Conservation (phyloP, 2,329 filamentous ascomycete species). For the Huntiella bhutanensis region DNA sequence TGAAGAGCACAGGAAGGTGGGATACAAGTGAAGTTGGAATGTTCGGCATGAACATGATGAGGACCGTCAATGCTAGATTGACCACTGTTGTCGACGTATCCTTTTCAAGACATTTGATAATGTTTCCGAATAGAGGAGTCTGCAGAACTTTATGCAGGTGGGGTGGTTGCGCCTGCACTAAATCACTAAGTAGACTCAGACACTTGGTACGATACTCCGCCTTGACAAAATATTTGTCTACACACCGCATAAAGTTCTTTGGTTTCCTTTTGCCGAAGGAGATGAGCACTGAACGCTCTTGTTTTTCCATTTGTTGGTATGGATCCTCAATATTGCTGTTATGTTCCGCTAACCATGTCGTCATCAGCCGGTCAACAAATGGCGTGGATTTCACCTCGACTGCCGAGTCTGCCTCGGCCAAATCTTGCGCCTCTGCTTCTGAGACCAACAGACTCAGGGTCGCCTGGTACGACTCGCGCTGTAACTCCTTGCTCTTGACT, state of each 20-base stretch:
- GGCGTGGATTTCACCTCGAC: slow-evolving; percentile 23
- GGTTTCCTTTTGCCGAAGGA: slow-evolving; percentile 50
- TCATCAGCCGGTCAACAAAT: slow-evolving; percentile 37
- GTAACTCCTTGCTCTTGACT: slow-evolving; percentile 41
- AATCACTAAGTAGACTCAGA: slow-evolving; percentile 49
- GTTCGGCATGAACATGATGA: slow-evolving; percentile 70
- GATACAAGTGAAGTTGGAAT: slow-evolving; percentile 54
- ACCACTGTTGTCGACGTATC: slow-evolving; percentile 62
- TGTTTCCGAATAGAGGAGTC: slow-evolving; percentile 50
- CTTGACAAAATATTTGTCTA: slow-evolving; percentile 48
- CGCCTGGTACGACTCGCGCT: slow-evolving; percentile 45
- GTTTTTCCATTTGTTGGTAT: slow-evolving; percentile 25
- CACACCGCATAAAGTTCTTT: slow-evolving; percentile 43
- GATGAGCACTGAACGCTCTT: slow-evolving; percentile 32
- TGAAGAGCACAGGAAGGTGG: slow-evolving; percentile 55
- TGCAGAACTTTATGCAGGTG: slow-evolving; percentile 57
- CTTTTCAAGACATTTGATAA: slow-evolving; percentile 55
- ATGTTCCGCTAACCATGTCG: slow-evolving; percentile 35
- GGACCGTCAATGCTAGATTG: slow-evolving; percentile 52
- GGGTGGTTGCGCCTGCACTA: slow-evolving; percentile 58
- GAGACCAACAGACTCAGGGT: slow-evolving; percentile 45
- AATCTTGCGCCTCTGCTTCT: slow-evolving; percentile 36
- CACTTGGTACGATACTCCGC: slow-evolving; percentile 44
- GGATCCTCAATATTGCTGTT: slow-evolving; percentile 12
- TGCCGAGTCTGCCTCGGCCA: slow-evolving; percentile 19